These are phyloP conservation scores for Chamaecyparis obtusa DNA, from an alignment of 75 land plant genomes.

Conservation along the genomic window DNA sequence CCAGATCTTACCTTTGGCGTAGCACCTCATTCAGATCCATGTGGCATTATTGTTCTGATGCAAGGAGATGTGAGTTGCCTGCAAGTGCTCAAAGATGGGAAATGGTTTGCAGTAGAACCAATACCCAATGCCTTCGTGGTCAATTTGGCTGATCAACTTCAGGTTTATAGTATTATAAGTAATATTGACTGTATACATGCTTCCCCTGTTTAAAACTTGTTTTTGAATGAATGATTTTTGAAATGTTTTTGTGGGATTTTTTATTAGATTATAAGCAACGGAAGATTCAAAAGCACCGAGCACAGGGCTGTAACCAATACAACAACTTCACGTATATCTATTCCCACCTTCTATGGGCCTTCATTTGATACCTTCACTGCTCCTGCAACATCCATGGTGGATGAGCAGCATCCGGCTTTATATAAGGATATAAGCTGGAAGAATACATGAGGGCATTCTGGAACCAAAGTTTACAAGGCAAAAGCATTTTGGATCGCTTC, in stretches of 20 bases:
- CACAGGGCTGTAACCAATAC: slow-evolving; percentile 45
- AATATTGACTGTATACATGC: too few relatives aligned
- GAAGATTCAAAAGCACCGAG: slow-evolving; percentile 41
- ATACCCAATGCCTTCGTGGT: neutral
- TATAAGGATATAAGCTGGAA: neutral
- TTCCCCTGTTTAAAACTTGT: too few relatives aligned
- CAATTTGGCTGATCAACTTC: neutral
- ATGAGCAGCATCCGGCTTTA: slow-evolving; percentile 7
- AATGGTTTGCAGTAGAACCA: slow-evolving; percentile 5
- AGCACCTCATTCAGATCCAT: too few relatives aligned
- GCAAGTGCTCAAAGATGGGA: too few relatives aligned
- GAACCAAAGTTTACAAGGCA: too few relatives aligned
- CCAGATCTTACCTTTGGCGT: slow-evolving; percentile 49
- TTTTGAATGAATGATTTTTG: neutral
- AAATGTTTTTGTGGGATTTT: too few relatives aligned
- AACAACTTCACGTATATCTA: slow-evolving; percentile 38
- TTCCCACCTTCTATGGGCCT: slow-evolving; percentile 67
- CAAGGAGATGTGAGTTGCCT: too few relatives aligned
- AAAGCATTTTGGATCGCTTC: too few relatives aligned
- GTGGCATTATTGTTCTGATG: too few relatives aligned
- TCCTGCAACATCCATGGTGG: slow-evolving; percentile 38
- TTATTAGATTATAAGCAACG: slow-evolving; percentile 39
- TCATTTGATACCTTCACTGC: slow-evolving; percentile 33
- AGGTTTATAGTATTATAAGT: neutral
- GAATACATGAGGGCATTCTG: too few relatives aligned